A percentile compares a stretch with the other conserved stretches of the same genome.
Conservation (phyloP, 2,329 filamentous ascomycete genomes). For the Penicillium sp. region DNA sequence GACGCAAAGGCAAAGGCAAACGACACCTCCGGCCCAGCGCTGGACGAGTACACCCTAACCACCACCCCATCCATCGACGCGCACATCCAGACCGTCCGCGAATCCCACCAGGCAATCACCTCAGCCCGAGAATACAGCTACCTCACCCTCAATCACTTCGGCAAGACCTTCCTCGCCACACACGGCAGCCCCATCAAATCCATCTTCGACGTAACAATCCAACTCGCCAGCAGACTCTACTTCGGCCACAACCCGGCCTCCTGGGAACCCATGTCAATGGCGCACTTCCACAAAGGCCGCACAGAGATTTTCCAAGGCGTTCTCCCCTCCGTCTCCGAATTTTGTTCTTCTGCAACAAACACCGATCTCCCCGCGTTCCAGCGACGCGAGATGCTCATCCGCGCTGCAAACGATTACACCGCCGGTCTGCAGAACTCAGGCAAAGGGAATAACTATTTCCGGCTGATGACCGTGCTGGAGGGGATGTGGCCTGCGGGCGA, state of each 20-base stretch:
- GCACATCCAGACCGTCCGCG: background rate
- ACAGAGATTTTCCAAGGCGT: conserved; percentile 3
- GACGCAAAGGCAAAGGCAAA: background rate
- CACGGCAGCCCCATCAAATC: conserved; percentile 2
- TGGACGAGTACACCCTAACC: background rate
- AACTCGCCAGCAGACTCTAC: conserved; percentile 2
- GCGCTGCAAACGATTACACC: conserved; percentile 1
- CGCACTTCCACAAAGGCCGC: conserved; percentile 1
- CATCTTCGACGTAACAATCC: conserved; percentile 2
- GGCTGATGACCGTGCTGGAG: background rate
- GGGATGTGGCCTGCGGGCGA: background rate
- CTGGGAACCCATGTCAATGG: conserved; percentile 4
- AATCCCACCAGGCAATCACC: background rate
- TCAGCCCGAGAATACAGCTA: background rate
- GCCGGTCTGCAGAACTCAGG: background rate
- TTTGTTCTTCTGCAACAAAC: background rate
- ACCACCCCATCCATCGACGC: background rate
- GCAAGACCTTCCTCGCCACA: background rate
- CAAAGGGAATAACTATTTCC: conserved; percentile 2
- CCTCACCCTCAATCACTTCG: background rate
- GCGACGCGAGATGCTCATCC: conserved; percentile 1
- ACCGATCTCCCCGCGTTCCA: background rate
- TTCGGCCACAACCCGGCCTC: conserved; percentile 1
- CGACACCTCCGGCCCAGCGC: background rate
- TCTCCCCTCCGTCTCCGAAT: background rate